Conservation (phyloP, 2,329 filamentous ascomycete species). For the Fusarium cyanostomum region DNA sequence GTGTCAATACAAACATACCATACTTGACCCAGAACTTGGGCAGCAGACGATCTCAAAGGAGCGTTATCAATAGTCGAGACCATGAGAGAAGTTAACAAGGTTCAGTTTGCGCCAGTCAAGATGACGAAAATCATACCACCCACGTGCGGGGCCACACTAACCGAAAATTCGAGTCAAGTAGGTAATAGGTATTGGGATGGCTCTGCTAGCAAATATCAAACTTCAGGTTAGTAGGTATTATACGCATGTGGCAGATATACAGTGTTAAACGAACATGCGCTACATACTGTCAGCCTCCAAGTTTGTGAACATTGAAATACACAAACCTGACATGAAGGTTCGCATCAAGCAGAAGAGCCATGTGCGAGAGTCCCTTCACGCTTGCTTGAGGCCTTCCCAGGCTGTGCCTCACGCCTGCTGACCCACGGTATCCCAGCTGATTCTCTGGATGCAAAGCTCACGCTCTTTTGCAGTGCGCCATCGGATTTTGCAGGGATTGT, state of each 20-base stretch:
- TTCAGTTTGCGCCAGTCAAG: neutral
- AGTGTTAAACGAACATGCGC: conserved; percentile 34
- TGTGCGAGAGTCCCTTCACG: conserved; percentile 17
- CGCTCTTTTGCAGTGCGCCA: conserved; percentile 55
- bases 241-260: neutral
- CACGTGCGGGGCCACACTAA: conserved; percentile 10
- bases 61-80: neutral
- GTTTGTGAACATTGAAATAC: neutral
- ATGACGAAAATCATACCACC: neutral
- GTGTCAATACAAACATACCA: neutral
- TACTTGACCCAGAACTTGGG: conserved; percentile 15
- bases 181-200: neutral
- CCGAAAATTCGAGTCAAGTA: too few relatives aligned
- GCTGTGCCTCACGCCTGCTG: conserved; percentile 15
- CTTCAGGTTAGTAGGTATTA: neutral
- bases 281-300: neutral
- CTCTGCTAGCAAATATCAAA: neutral
- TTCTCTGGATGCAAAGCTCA: conserved; percentile 49
- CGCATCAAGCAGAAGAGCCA: conserved; percentile 28
- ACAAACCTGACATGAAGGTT: conserved; percentile 26
- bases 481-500: conserved; percentile 53
- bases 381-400: conserved; percentile 21
- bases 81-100: neutral
- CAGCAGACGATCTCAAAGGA: neutral
- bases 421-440: conserved; percentile 52